A percentile compares a stretch with the other conserved stretches of the same genome.
These are phyloP conservation scores for Phaffia tasmanica DNA, from an alignment of 768 basidiomycete species.

Conservation along the genomic window DNA sequence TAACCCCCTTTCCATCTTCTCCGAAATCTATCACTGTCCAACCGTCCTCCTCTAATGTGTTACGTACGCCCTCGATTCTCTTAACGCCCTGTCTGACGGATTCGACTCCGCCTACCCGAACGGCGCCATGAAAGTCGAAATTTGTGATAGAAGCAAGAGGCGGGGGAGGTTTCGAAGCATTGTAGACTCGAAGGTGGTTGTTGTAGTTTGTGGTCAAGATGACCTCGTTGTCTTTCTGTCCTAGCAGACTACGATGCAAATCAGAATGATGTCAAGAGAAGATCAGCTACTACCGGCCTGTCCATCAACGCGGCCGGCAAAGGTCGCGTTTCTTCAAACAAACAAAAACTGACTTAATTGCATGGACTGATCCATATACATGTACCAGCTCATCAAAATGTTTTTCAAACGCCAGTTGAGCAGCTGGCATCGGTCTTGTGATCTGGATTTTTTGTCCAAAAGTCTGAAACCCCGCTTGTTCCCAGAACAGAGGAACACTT, in stretches of 20 bases:
- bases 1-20: conserved; percentile 36
- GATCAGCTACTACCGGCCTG: neutral
- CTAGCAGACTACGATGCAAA: conserved; percentile 48
- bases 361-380: conserved; percentile 73
- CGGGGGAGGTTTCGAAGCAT: conserved; percentile 39
- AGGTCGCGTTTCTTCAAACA: neutral
- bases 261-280: neutral
- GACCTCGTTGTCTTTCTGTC: conserved; percentile 83
- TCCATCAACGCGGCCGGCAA: too few relatives aligned
- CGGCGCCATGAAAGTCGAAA: conserved; percentile 86
- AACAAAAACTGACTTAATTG: conserved; percentile 50
- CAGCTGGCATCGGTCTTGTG: conserved; percentile 63
- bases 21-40: conserved; percentile 71
- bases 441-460: conserved; percentile 92
- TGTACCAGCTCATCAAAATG: conserved; percentile 79
- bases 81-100: conserved; percentile 63
- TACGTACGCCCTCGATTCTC: conserved; percentile 50
- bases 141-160: conserved; percentile 68
- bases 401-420: conserved; percentile 91
- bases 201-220: conserved; percentile 70
- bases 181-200: conserved; percentile 49
- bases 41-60: conserved; percentile 65
- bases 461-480: conserved; percentile 89
- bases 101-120: conserved; percentile 74
- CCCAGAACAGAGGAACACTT: conserved; percentile 96